These are phyloP conservation scores for Eustoma russellianum DNA, from an alignment of 257 asterid genomes.

Conservation along the genomic window DNA sequence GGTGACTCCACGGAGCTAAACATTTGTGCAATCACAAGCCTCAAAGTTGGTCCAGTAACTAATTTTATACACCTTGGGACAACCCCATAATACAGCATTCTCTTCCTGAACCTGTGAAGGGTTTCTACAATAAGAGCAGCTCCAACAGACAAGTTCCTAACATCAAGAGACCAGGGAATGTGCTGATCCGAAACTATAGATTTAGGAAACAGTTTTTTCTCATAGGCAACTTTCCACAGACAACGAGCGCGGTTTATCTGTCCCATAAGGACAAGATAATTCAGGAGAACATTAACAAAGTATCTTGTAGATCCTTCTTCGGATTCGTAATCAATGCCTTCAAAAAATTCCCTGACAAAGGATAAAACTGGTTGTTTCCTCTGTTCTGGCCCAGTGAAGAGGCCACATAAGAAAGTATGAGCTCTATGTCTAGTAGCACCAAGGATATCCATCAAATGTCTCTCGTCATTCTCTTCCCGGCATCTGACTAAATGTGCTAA, in stretches of 20 bases:
- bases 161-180: conserved; percentile 97
- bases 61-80: conserved; percentile 88
- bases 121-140: conserved; percentile 94
- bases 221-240: conserved; percentile 96
- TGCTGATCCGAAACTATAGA: conserved; percentile 97
- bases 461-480: conserved; percentile 79
- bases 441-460: conserved; percentile 88
- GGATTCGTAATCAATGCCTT: conserved; percentile 68
- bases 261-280: conserved; percentile 95
- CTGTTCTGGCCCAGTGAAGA: conserved; percentile 87
- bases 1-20: conserved; percentile 78
- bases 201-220: conserved; percentile 89
- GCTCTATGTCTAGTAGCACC: conserved; percentile 84
- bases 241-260: conserved; percentile 98
- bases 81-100: conserved; percentile 91
- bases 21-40: conserved; percentile 78
- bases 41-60: conserved; percentile 93
- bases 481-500: conserved; percentile 87
- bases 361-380: conserved; percentile 77
- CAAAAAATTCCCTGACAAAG: conserved; percentile 87
- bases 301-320: conserved; percentile 93
- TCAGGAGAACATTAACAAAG: conserved; percentile 88
- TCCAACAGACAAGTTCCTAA: conserved; percentile 86
- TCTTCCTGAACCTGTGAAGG: conserved; percentile 91
- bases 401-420: conserved; percentile 83